Conservation (phyloP, 345 rosid species). For the Salix koriyanagi region DNA sequence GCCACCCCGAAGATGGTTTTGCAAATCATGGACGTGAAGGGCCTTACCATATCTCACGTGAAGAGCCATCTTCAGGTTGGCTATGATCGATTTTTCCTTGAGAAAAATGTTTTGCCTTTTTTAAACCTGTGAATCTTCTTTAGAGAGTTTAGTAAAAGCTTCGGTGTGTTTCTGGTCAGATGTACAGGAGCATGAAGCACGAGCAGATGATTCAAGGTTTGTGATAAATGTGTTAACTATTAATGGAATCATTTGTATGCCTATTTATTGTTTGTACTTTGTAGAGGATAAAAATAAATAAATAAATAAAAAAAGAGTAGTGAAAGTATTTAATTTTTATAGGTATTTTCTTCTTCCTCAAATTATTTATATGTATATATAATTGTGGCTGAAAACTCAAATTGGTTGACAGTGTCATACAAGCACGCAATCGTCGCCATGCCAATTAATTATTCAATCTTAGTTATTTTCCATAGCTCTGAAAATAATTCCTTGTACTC, state of each 20-base stretch:
- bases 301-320: too few species aligned
- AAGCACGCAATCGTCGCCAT: not conserved
- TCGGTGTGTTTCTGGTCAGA: conserved; percentile 30
- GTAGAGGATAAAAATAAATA: too few species aligned
- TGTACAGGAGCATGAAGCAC: conserved; percentile 69
- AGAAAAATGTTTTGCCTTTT: too few species aligned
- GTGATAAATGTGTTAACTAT: too few species aligned
- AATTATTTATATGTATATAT: too few species aligned
- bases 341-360: too few species aligned
- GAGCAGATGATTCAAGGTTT: conserved; percentile 60
- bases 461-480: not conserved
- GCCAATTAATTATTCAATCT: not conserved
- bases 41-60: conserved; percentile 64
- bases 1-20: conserved; percentile 73
- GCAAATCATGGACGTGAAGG: conserved; percentile 59
- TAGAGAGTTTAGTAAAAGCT: not conserved
- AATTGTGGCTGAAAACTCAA: not conserved
- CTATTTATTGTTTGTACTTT: too few species aligned
- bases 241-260: too few species aligned
- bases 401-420: not conserved
- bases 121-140: not conserved
- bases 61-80: conserved; percentile 91
- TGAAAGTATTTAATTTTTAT: too few species aligned
- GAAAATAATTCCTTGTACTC: not conserved
- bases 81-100: conserved; percentile 7